Evolutionary conservation across 1,284 basidiomycete species (phyloP), one percentile per base, ranked within the genome.

Genomic region (Sanghuangporus sanghuang): DNA sequence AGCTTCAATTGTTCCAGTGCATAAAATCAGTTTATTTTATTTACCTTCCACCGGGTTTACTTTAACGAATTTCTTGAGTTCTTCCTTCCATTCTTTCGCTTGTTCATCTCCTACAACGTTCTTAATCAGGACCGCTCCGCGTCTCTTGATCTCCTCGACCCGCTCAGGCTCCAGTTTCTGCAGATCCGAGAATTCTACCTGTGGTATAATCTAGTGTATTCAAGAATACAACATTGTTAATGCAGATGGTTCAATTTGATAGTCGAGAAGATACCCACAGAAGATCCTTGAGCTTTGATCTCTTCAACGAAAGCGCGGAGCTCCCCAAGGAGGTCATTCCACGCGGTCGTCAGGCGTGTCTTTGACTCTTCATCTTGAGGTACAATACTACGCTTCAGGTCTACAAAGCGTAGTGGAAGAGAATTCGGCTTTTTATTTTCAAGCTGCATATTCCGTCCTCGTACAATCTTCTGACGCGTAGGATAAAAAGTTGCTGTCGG

Each of bases 81-180:
- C 77, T 2, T 76, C 71, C 70, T 83, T 86, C 86, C 87, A 90
- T n/a, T 69, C 73, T 14, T 76, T 66, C 0, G 85, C 87, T 57
- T 85, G 79, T 6, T 72, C 72, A 60, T 82, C 78, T 50, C 84
- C 79, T 1, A 90, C 85, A 1, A 89, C 81, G 66, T 84, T 80
- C 49, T 74, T 79, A 62, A 90, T 85, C 21, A 90, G 79, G 27
- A 89, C 79, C 35, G 79, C 80, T 7, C 87, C 87, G 62, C 78
- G 78, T 54, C 80, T 75, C 67, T 78, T 84, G 66, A 90, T 85
- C 56, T 73, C 74, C 3, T 78, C 77, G 6, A 86, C 66, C 56
- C 82, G 75, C 38, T 83, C 80, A 0, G 71, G 64, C 32, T 76
- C 75, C 57, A 89, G 73, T 35, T 72, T 80, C 2, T 76, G 70